Evolutionary conservation across 2,329 filamentous ascomycete genomes (phyloP), one percentile per base, ranked within the genome.

Genomic region (Pezicula rhizophila): DNA sequence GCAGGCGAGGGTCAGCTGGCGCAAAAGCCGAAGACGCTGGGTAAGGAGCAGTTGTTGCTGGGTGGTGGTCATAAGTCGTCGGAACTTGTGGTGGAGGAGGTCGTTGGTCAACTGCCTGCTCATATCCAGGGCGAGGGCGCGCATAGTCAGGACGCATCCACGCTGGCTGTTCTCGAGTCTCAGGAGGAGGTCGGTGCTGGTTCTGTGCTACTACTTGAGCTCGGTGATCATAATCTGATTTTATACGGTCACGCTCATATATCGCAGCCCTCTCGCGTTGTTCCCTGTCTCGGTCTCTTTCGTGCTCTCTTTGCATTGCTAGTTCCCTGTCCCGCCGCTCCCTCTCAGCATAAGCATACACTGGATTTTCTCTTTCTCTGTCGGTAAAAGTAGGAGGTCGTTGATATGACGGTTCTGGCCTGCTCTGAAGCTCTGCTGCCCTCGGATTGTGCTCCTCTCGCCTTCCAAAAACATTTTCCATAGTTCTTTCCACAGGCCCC

Each of bases 331-430:
- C 57, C 37, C 53, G 49, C 23, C 61, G 52, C 15, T 63, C 80
- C 39, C 76, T 67, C 43, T 70, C 73, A 17, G 80, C 77, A 49
- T 83, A 78, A 54, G 76, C 79, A 42, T 76, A 72, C 12, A 72
- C 57, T 2, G 69, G 66, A 50, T 53, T 55, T 20, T 60, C 57
- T 42, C 59, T 53, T 39, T 62, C 61, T 42, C 59, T 53, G 37
- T 62, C 61, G n/a, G 57, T 55, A 31, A 58, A 63, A 14, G 52
- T 51, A 38, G 44, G 25, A 23, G 55, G 50, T 48, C 61, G 54
- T 31, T 44, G 49, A 43, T 64, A 64, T 17, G 42, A 17, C 8
- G 52, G 46, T n/a, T 61, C 65, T 23, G 63, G 61, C 47, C 77
- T 68, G 2, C 70, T 70, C 55, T 73, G 64, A 14, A 46, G 46